Evolutionary conservation across 2,329 filamentous ascomycete genomes (phyloP), one percentile per base, ranked within the genome.

Genomic region (Diplodia corticola): DNA sequence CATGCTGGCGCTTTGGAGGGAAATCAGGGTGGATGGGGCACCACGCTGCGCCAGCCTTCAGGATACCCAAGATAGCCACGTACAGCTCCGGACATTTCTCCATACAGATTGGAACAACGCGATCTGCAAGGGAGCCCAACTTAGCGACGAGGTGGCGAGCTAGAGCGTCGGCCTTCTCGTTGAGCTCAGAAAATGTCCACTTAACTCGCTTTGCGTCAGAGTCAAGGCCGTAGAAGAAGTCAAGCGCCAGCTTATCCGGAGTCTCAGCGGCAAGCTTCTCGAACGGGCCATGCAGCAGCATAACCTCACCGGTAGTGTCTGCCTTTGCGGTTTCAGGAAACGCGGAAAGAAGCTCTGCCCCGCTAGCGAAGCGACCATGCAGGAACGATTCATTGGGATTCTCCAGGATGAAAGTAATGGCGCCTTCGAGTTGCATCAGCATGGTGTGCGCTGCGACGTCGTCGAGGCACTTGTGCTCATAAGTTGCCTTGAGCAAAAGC

Each of bases 1-100:
- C 79, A 44, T 69, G 53, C 28, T 67, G 60, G 17, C 70, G 2
- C 75, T 75, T 50, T 72, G 73, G 63, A 57, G 75, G 76, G 10
- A 68, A 67, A 17, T 60, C 59, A 15, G 77, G 72, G 67, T 80
- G 79, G 30, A 81, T 76, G 0, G 79, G 78, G 66, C 76, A 80
- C 74, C 77, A 80, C 1, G 78, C 79, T 22, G 71, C 76, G 1
- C 80, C 80, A 30, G 79, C 75, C 67, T 81, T 81, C 55, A 82
- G 69, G 26, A 79, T 75, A 30, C 74, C 80, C 6, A 82, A 69
- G 26, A 81, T 77, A n/a, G 79, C 73, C 20, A 81, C 72, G 20
- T 80, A 80, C 17, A 74, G 40, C 10, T 76, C 74, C 3, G 77
- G 73, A 53, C 75, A 76, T 64, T 77, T 76, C 24, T 78, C 73